These are phyloP conservation scores for Moesziomyces parantarcticus DNA, from an alignment of 1,284 basidiomycete genomes.

Conservation along the genomic window DNA sequence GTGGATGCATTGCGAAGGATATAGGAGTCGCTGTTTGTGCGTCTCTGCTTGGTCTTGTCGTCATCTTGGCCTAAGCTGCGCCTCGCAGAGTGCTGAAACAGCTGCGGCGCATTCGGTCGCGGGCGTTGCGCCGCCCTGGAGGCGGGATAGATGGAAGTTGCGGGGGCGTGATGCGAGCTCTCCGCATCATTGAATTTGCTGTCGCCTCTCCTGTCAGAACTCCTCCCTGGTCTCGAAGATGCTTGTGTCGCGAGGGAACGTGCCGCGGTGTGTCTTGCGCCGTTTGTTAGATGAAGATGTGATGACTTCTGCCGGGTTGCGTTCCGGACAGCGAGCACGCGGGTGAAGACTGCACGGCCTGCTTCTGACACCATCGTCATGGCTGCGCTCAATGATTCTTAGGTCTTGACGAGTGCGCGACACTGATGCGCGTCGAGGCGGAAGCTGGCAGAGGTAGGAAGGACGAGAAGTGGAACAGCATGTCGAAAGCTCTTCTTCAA, in stretches of 20 bases:
- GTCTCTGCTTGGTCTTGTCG: conserved; percentile 2
- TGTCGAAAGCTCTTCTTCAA: too few relatives aligned
- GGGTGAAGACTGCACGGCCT: neutral
- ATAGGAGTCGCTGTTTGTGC: conserved; percentile 14
- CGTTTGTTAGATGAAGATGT: neutral
- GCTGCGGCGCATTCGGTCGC: conserved; percentile 31
- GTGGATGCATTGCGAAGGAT: conserved; percentile 33
- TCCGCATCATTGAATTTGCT: neutral
- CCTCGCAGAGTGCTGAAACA: conserved; percentile 28
- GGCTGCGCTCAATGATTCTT: too few relatives aligned
- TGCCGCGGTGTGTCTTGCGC: neutral
- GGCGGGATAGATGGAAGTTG: conserved; percentile 29
- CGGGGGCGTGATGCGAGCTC: neutral
- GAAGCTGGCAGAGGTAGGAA: too few relatives aligned
- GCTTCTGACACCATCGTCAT: too few relatives aligned
- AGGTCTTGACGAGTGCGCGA: too few relatives aligned
- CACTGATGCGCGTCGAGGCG: too few relatives aligned
- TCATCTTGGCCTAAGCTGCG: neutral
- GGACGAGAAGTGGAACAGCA: neutral
- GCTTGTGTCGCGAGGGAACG: neutral
- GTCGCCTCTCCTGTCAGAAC: neutral
- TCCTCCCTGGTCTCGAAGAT: neutral
- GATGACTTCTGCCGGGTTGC: neutral
- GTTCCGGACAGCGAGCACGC: neutral
- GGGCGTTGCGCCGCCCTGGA: conserved; percentile 33